Conservation (phyloP, 106 monocot species). For the Apostasia ramifera region DNA sequence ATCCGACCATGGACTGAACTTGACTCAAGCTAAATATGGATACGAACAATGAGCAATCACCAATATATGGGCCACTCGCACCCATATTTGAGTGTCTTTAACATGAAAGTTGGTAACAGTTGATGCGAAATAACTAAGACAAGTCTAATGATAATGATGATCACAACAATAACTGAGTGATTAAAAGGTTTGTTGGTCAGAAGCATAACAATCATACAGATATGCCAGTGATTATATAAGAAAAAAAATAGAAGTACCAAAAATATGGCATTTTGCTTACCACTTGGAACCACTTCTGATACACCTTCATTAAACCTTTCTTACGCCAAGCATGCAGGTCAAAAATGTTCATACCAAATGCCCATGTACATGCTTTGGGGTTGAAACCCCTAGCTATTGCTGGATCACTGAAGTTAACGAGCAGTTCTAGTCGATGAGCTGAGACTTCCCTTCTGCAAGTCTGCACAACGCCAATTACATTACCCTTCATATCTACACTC, state of each 20-base stretch:
- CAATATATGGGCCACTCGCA: too few species aligned
- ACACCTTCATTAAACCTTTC: slow-evolving; percentile 33
- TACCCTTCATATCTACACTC: slow-evolving; percentile 57
- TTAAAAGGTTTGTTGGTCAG: too few species aligned
- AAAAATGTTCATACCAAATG: slow-evolving; percentile 92
- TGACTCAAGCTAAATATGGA: too few species aligned
- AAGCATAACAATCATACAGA: too few species aligned
- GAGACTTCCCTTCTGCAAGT: slow-evolving; percentile 28
- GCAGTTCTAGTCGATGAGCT: slow-evolving; percentile 26
- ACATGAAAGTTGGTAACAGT: too few species aligned
- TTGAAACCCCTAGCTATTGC: slow-evolving; percentile 35
- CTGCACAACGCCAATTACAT: slow-evolving; percentile 69
- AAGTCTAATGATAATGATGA: too few species aligned
- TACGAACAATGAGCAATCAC: too few species aligned
- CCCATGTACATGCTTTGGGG: slow-evolving; percentile 49
- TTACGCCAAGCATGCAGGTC: slow-evolving; percentile 68
- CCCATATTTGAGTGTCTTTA: too few species aligned
- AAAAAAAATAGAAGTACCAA: not conserved
- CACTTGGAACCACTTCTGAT: slow-evolving; percentile 55
- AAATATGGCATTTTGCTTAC: slow-evolving; percentile 26
- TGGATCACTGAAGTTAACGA: slow-evolving; percentile 59
- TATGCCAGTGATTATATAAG: not conserved
- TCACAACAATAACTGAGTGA: too few species aligned
- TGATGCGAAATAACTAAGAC: too few species aligned
- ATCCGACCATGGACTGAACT: too few species aligned